phyloP scores from a whole-genome alignment of 768 basidiomycete species.

The Sporobolomyces roseus region DNA sequence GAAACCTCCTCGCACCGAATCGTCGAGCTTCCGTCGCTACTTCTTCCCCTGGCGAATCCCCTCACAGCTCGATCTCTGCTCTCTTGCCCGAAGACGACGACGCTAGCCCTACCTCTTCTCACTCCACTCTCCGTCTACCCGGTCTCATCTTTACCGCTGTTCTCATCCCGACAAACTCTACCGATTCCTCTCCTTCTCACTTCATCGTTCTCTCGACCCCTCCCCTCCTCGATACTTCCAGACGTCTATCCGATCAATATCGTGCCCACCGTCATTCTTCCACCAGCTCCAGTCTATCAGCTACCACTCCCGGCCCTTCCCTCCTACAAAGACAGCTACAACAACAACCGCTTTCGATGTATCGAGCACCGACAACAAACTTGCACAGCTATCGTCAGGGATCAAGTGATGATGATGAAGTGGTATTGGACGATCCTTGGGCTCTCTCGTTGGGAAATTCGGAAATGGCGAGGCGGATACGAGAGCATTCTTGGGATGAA shows the following conservation, averaged over 20 bases:
- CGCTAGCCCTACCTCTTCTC: no score
- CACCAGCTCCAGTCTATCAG: slow-evolving; percentile 4
- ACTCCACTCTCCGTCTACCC: not conserved
- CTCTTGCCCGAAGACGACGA: slow-evolving; percentile 11
- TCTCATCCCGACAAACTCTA: not conserved
- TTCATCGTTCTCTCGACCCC: slow-evolving; percentile 11
- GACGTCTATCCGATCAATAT: not conserved
- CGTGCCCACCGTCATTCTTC: not conserved
- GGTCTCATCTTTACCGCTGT: not conserved
- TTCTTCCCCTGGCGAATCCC: not conserved
- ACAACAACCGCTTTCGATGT: not conserved
- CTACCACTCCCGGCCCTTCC: slow-evolving; percentile 1
- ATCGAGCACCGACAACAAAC: no score
- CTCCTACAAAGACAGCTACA: slow-evolving; percentile 6
- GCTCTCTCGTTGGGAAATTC: slow-evolving; percentile 1
- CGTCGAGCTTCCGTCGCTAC: not conserved
- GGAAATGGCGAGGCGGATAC: slow-evolving; percentile 24
- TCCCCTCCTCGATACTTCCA: not conserved
- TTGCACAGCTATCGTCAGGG: no score
- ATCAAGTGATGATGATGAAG: not conserved
- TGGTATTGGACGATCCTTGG: not conserved
- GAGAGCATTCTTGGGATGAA: slow-evolving; percentile 14
- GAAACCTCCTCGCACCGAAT: not conserved
- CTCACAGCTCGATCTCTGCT: slow-evolving; percentile 1
- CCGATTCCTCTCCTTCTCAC: not conserved